These are phyloP conservation scores for Tylopilus orsonianus DNA, from an alignment of 1,284 basidiomycete genomes.

Conservation along the genomic window DNA sequence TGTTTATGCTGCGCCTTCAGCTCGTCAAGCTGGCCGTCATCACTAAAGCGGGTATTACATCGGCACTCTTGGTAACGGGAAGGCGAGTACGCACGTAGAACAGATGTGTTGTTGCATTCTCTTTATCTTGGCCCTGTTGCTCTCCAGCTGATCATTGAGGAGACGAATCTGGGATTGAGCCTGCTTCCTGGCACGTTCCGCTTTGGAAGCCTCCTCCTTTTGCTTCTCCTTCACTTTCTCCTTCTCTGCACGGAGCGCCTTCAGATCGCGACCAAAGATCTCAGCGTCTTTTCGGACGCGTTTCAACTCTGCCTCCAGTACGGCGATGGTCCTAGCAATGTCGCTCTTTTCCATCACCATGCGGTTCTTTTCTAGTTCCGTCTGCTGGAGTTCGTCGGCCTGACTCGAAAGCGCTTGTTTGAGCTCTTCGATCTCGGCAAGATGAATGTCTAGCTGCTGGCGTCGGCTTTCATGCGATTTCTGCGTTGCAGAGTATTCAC, in stretches of 20 bases:
- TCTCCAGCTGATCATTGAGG: constrained; percentile 67
- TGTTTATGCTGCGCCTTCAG: constrained; percentile 72
- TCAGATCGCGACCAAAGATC: constrained; percentile 72
- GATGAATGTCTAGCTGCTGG: constrained; percentile 68
- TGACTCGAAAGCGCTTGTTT: constrained; percentile 61
- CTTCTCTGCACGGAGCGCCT: constrained; percentile 61
- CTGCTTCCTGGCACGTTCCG: constrained; percentile 64
- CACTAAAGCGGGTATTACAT: constrained; percentile 28
- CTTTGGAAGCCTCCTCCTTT: constrained; percentile 50
- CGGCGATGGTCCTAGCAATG: constrained; percentile 58
- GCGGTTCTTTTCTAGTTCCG: constrained; percentile 58
- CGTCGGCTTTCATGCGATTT: constrained; percentile 69
- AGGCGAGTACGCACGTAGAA: constrained; percentile 43
- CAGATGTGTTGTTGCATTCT: constrained; percentile 57
- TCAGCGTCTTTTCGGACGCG: constrained; percentile 74
- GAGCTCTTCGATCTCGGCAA: constrained; percentile 72
- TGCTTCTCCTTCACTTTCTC: constrained; percentile 57
- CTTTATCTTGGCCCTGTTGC: constrained; percentile 48
- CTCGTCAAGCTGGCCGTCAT: constrained; percentile 50
- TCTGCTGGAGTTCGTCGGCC: constrained; percentile 60
- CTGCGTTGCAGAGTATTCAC: constrained; percentile 58
- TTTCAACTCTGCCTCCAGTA: constrained; percentile 66
- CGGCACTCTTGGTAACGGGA: background rate
- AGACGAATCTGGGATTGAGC: constrained; percentile 61
- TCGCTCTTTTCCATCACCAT: constrained; percentile 63